phyloP scores from a whole-genome alignment of 2,329 filamentous ascomycete species.

The Aureobasidium subglaciale region DNA sequence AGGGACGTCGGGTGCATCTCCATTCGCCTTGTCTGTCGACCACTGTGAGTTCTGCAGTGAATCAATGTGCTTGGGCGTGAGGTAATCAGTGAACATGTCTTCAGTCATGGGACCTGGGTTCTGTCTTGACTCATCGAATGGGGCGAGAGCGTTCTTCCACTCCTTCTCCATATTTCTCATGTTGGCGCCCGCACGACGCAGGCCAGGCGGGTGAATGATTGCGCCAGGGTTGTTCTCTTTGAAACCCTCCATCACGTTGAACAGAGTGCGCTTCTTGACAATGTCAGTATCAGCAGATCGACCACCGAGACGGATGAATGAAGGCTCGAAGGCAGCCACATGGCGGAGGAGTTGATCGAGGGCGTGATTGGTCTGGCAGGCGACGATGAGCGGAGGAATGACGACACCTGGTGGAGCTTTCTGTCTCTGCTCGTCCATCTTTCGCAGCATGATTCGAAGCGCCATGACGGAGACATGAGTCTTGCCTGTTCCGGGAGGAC shows the following conservation, averaged over 20 bases:
- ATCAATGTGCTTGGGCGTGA: not conserved
- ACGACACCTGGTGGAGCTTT: slow-evolving; percentile 33
- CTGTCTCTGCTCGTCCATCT: slow-evolving; percentile 34
- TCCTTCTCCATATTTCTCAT: not conserved
- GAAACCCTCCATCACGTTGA: slow-evolving; percentile 40
- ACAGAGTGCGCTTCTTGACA: slow-evolving; percentile 62
- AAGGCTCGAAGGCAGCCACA: slow-evolving; percentile 53
- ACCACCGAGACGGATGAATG: slow-evolving; percentile 62
- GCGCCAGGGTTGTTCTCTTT: not conserved
- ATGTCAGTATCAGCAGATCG: slow-evolving; percentile 56
- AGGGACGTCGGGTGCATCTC: not conserved
- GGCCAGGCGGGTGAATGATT: not conserved
- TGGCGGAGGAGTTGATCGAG: slow-evolving; percentile 71
- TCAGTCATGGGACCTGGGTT: not conserved
- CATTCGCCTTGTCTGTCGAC: not conserved
- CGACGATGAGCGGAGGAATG: slow-evolving; percentile 62
- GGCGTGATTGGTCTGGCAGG: slow-evolving; percentile 86
- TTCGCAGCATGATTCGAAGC: slow-evolving; percentile 57
- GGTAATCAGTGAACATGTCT: not conserved
- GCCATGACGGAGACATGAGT: slow-evolving; percentile 73
- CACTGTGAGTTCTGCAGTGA: not conserved
- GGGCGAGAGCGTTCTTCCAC: not conserved
- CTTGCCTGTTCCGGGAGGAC: slow-evolving; percentile 73
- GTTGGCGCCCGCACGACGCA: not conserved
- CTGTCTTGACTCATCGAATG: not conserved